phyloP scores from a whole-genome alignment of 2,329 filamentous ascomycete genomes.

The Ciborinia camelliae region DNA sequence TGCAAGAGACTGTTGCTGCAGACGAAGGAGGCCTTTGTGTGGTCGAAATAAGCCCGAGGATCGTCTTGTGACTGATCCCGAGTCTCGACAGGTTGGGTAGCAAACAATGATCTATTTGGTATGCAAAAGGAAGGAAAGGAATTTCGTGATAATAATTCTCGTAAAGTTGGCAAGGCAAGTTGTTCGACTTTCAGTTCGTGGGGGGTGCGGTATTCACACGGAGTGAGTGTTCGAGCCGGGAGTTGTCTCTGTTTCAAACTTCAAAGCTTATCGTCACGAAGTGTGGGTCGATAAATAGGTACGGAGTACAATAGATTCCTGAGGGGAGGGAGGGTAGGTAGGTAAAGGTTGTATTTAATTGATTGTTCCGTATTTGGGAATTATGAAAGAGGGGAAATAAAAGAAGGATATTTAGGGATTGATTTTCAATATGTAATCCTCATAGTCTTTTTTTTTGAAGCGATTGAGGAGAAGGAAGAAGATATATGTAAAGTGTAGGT shows the following conservation, averaged over 20 bases:
- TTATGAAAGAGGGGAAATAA: too few species aligned
- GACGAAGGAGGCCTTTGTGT: conserved; percentile 16
- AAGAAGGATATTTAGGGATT: too few species aligned
- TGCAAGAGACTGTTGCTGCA: conserved; percentile 27
- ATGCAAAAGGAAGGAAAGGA: not conserved
- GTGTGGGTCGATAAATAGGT: conserved; percentile 18
- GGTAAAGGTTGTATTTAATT: too few species aligned
- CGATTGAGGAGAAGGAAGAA: too few species aligned
- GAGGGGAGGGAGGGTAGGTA: not conserved
- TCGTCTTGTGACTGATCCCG: not conserved
- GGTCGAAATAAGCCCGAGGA: conserved; percentile 11
- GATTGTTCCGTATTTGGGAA: too few species aligned
- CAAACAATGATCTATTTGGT: not conserved
- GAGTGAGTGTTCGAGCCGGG: too few species aligned
- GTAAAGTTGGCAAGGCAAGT: not conserved
- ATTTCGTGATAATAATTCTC: not conserved
- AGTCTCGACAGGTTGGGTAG: conserved; percentile 5
- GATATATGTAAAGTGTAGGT: too few species aligned
- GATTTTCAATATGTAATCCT: too few species aligned
- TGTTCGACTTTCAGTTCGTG: conserved; percentile 1
- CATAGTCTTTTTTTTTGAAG: too few species aligned
- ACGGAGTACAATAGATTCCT: too few species aligned
- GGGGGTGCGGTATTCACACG: conserved; percentile 19
- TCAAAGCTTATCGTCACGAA: conserved; percentile 16
- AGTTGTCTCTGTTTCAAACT: conserved; percentile 19